Conservation (phyloP, 345 rosid species). For the Trapa incisa region DNA sequence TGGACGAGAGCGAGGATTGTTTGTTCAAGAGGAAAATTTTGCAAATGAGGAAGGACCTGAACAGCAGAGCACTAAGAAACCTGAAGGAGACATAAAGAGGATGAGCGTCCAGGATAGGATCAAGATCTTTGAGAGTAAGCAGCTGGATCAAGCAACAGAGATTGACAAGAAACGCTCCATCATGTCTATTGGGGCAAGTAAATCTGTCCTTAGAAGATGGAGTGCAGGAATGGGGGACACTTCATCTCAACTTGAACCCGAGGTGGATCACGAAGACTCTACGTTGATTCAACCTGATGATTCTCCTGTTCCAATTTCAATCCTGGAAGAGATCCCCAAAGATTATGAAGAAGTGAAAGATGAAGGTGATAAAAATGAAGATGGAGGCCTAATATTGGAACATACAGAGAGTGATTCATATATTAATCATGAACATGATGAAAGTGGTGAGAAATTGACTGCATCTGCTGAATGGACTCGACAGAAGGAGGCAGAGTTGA, state of each 20-base stretch:
- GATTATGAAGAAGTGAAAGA: conserved; percentile 15
- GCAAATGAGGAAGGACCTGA: conserved; percentile 33
- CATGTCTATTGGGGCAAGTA: conserved; percentile 22
- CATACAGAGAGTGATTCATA: conserved; percentile 11
- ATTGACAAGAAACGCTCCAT: conserved; percentile 22
- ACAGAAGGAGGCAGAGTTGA: conserved; percentile 47
- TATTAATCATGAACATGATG: conserved; percentile 18
- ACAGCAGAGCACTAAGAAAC: conserved; percentile 19
- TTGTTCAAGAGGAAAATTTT: conserved; percentile 12
- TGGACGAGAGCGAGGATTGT: conserved; percentile 24
- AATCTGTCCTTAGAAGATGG: conserved; percentile 59
- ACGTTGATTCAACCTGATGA: conserved; percentile 15
- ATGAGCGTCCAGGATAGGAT: conserved; percentile 60
- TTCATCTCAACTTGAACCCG: conserved; percentile 22
- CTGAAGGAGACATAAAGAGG: conserved; percentile 25
- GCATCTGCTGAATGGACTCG: conserved; percentile 37
- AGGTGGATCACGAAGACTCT: conserved; percentile 17
- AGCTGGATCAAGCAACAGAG: conserved; percentile 31
- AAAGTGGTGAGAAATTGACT: conserved; percentile 18
- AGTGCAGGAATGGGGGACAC: conserved; percentile 36
- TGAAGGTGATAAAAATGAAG: conserved; percentile 19
- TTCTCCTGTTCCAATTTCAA: conserved; percentile 2
- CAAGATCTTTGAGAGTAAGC: conserved; percentile 51
- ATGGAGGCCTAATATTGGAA: conserved; percentile 5
- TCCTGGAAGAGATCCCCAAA: conserved; percentile 12